phyloP scores from a whole-genome alignment of 257 asterid genomes.

The Misopates orontium region DNA sequence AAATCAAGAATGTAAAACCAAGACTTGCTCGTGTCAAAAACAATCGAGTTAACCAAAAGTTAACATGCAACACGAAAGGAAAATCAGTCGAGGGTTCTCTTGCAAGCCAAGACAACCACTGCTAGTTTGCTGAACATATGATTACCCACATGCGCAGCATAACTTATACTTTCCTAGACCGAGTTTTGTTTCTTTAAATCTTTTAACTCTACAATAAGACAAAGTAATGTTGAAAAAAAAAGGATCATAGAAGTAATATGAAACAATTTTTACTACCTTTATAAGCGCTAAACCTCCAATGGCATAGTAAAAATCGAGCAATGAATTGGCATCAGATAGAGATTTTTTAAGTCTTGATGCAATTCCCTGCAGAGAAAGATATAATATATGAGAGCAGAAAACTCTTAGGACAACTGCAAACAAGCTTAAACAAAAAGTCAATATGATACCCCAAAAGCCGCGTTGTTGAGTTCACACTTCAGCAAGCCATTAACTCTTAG shows the following conservation, averaged over 20 bases:
- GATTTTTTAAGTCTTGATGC: conserved; percentile 63
- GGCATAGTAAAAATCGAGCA: conserved; percentile 72
- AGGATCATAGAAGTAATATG: neutral
- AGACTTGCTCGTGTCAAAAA: conserved; percentile 10
- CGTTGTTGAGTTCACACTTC: conserved; percentile 64
- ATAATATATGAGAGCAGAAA: conserved; percentile 13
- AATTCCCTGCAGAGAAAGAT: conserved; percentile 49
- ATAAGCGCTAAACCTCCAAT: conserved; percentile 66
- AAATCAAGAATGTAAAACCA: conserved; percentile 17
- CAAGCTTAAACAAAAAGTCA: conserved; percentile 5
- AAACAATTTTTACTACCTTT: conserved; percentile 50
- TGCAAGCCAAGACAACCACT: conserved; percentile 4
- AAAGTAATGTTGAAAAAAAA: too few species aligned
- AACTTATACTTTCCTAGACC: neutral
- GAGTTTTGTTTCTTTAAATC: conserved; percentile 1
- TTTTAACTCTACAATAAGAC: neutral
- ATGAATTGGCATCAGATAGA: conserved; percentile 54
- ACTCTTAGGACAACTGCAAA: conserved; percentile 2
- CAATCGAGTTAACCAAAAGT: neutral
- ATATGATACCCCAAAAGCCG: conserved; percentile 53
- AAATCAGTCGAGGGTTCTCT: conserved; percentile 3
- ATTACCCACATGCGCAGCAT: neutral
- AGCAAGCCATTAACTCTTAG: conserved; percentile 63
- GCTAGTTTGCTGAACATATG: neutral
- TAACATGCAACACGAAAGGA: neutral